Conservation (phyloP, 2,329 filamentous ascomycete species). For the Penicillium sp. region DNA sequence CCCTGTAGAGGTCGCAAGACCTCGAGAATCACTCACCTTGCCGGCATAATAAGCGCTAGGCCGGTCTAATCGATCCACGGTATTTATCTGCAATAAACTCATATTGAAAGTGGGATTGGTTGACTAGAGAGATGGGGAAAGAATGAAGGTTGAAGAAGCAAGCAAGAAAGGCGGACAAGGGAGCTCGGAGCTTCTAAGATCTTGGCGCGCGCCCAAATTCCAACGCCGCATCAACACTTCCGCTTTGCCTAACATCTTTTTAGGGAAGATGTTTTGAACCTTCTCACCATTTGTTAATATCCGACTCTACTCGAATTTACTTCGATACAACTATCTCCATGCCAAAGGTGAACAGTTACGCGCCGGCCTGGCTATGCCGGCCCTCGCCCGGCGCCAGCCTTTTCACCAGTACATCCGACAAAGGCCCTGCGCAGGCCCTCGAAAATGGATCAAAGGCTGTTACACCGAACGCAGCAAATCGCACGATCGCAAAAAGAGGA, state of each 20-base stretch:
- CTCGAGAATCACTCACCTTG: constrained; percentile 59
- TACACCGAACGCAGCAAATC: constrained; percentile 43
- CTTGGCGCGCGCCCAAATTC: constrained; percentile 27
- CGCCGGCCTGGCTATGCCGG: constrained; percentile 81
- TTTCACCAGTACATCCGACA: constrained; percentile 61
- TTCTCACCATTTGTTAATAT: background rate
- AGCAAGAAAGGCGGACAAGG: constrained; percentile 17
- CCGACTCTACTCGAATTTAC: background rate
- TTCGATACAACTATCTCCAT: constrained; percentile 50
- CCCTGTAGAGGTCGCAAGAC: background rate
- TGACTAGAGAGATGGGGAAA: background rate
- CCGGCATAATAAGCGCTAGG: constrained; percentile 90
- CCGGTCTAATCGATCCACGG: constrained; percentile 88
- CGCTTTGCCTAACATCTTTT: constrained; percentile 2
- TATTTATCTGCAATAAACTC: constrained; percentile 46
- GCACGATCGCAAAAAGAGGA: constrained; percentile 75
- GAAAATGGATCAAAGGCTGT: constrained; percentile 24
- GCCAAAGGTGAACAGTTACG: constrained; percentile 84
- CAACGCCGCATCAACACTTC: constrained; percentile 21
- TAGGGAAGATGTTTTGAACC: constrained; percentile 9
- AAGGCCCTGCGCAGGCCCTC: constrained; percentile 29
- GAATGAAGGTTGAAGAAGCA: background rate
- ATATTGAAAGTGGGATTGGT: constrained; percentile 20
- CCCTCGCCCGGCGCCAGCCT: constrained; percentile 75
- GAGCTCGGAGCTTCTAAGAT: constrained; percentile 24